phyloP scores from a whole-genome alignment of 352 stramenopile genomes.

The Phytophthora multivora region DNA sequence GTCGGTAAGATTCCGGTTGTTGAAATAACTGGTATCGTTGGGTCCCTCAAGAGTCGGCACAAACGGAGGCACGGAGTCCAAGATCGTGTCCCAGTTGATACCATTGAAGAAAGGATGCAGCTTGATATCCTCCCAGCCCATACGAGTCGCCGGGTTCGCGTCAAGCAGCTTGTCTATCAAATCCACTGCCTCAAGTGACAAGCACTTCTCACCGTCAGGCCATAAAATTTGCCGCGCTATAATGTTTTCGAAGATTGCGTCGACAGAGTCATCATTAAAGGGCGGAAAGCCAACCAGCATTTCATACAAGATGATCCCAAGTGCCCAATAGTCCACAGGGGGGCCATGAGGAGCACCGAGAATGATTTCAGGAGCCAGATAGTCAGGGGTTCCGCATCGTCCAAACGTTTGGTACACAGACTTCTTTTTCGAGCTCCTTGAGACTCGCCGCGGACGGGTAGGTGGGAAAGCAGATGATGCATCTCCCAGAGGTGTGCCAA shows the following conservation, averaged over 20 bases:
- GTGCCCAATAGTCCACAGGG: constrained; percentile 88
- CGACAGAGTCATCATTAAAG: constrained; percentile 90
- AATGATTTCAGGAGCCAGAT: constrained; percentile 91
- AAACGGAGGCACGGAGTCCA: constrained; percentile 83
- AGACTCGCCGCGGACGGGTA: constrained; percentile 13
- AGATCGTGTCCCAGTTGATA: constrained; percentile 83
- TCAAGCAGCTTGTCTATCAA: constrained; percentile 85
- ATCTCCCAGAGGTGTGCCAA: constrained; percentile 2
- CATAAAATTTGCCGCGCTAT: constrained; percentile 84
- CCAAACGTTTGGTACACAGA: constrained; percentile 67
- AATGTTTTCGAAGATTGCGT: constrained; percentile 90
- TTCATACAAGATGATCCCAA: constrained; percentile 92
- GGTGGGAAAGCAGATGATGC: neutral
- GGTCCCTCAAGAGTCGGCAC: constrained; percentile 85
- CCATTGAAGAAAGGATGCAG: constrained; percentile 76
- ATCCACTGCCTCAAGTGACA: constrained; percentile 82
- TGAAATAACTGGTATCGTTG: constrained; percentile 92
- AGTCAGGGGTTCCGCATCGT: constrained; percentile 87
- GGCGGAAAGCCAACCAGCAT: constrained; percentile 89
- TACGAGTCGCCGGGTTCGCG: constrained; percentile 60
- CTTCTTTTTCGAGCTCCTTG: constrained; percentile 46
- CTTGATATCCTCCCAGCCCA: constrained; percentile 70
- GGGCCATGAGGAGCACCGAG: constrained; percentile 67
- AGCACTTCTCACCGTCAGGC: constrained; percentile 87
- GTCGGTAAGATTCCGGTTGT: constrained; percentile 87